phyloP scores from a whole-genome alignment of 179 eudicot genomes.

The Drosera spatulata region DNA sequence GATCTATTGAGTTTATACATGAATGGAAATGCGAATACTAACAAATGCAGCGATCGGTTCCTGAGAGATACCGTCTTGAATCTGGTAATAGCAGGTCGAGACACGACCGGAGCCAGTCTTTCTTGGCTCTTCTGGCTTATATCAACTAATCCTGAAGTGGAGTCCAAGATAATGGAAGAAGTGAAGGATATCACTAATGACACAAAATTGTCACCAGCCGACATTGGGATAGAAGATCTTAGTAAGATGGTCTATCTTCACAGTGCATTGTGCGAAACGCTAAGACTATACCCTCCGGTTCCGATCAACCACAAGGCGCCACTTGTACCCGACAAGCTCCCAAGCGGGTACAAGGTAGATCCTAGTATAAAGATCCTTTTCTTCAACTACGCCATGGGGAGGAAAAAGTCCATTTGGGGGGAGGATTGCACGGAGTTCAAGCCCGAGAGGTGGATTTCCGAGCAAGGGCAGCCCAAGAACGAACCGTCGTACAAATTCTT shows the following conservation, averaged over 20 bases:
- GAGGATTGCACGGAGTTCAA: constrained; percentile 15
- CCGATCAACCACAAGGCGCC: constrained; percentile 31
- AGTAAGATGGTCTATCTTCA: constrained; percentile 25
- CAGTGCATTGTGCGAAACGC: constrained; percentile 28
- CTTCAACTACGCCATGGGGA: constrained; percentile 28
- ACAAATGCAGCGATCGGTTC: constrained; percentile 3
- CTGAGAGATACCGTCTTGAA: constrained; percentile 11
- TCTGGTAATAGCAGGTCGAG: constrained; percentile 16
- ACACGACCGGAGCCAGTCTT: constrained; percentile 11
- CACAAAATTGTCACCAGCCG: too few species aligned
- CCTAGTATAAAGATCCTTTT: constrained; percentile 24
- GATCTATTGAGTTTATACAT: constrained; percentile 8
- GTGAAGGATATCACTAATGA: too few species aligned
- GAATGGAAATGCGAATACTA: background rate
- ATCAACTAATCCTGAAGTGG: background rate
- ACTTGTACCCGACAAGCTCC: constrained; percentile 20
- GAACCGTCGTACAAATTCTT: constrained; percentile 37
- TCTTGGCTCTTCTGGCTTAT: constrained; percentile 24
- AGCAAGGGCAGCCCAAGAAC: constrained; percentile 20
- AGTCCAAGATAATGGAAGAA: constrained; percentile 8
- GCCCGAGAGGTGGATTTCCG: background rate
- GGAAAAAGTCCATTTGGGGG: constrained; percentile 36
- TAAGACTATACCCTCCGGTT: constrained; percentile 41
- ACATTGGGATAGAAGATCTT: too few species aligned
- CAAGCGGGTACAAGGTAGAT: constrained; percentile 35